phyloP scores from a whole-genome alignment of 495 filamentous ascomycete species.

The Annulohypoxylon moriforme region DNA sequence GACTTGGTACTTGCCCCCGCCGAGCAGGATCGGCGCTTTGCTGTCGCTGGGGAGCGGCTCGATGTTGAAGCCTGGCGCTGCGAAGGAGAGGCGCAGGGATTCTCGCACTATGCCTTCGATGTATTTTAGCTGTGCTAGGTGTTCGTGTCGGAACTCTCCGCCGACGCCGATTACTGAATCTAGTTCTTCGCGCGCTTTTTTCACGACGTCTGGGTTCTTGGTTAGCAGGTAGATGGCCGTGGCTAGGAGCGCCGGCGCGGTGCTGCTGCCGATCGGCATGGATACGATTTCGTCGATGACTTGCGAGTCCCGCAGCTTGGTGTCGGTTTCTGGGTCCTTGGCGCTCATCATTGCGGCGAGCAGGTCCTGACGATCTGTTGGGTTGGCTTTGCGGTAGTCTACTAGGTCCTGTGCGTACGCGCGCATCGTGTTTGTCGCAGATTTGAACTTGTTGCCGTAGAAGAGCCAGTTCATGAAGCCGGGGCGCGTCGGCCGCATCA shows the following conservation, averaged over 20 bases:
- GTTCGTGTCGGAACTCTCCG: slow-evolving; percentile 62
- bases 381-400: slow-evolving; percentile 65
- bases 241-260: slow-evolving; percentile 62
- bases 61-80: slow-evolving; percentile 75
- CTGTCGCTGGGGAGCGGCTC: slow-evolving; percentile 65
- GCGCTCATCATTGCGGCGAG: slow-evolving; percentile 73
- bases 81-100: slow-evolving; percentile 70
- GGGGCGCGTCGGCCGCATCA: slow-evolving; percentile 65
- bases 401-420: slow-evolving; percentile 68
- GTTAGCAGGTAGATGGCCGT: slow-evolving; percentile 69
- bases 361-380: slow-evolving; percentile 72
- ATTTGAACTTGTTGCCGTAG: slow-evolving; percentile 64
- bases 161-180: slow-evolving; percentile 67
- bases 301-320: slow-evolving; percentile 65
- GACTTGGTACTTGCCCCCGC: slow-evolving; percentile 75
- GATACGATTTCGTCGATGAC: slow-evolving; percentile 77
- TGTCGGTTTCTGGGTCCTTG: slow-evolving; percentile 73
- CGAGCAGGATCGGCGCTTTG: slow-evolving; percentile 55
- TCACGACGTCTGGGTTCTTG: slow-evolving; percentile 68
- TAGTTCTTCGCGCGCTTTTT: slow-evolving; percentile 73
- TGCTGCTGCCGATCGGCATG: slow-evolving; percentile 61
- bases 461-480: slow-evolving; percentile 67
- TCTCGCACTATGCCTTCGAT: slow-evolving; percentile 73
- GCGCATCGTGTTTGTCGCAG: slow-evolving; percentile 64
- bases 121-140: slow-evolving; percentile 70